These are phyloP conservation scores for Monilinia vaccinii-corymbosi DNA, from an alignment of 2,329 filamentous ascomycete genomes.

Conservation along the genomic window DNA sequence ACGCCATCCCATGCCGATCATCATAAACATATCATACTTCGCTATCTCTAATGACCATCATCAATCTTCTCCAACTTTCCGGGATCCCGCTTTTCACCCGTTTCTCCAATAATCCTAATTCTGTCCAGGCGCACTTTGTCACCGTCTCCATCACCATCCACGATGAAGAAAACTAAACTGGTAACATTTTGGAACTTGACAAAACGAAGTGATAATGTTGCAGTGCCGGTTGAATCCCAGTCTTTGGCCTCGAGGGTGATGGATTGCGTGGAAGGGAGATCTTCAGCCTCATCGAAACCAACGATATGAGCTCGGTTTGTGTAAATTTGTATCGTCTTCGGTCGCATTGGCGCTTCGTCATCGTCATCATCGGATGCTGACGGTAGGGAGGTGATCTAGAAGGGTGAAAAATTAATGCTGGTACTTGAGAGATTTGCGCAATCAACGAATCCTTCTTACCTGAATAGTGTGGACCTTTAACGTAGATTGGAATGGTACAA, in stretches of 20 bases:
- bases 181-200: slow-evolving; percentile 97
- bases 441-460: slow-evolving; percentile 33
- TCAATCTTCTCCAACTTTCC: slow-evolving; percentile 94
- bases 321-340: slow-evolving; percentile 76
- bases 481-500: slow-evolving; percentile 77
- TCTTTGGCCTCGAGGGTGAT: slow-evolving; percentile 66
- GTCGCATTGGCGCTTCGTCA: slow-evolving; percentile 70
- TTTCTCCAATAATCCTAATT: slow-evolving; percentile 74
- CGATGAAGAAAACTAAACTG: slow-evolving; percentile 79
- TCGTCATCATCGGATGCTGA: slow-evolving; percentile 49
- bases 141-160: slow-evolving; percentile 71
- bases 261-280: slow-evolving; percentile 69
- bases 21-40: slow-evolving; percentile 9
- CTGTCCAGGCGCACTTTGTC: slow-evolving; percentile 82
- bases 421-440: neutral
- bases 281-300: slow-evolving; percentile 90
- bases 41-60: slow-evolving; percentile 53
- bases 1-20: slow-evolving; percentile 17
- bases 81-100: slow-evolving; percentile 84
- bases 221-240: slow-evolving; percentile 74
- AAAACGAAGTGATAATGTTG: slow-evolving; percentile 66
- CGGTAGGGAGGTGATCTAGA: slow-evolving; percentile 76
- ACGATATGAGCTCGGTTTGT: slow-evolving; percentile 83
- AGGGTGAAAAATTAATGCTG: neutral
- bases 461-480: slow-evolving; percentile 81